Base-by-base conservation (phyloP, 257 asterid species). In the Solanum peruvianum region DNA sequence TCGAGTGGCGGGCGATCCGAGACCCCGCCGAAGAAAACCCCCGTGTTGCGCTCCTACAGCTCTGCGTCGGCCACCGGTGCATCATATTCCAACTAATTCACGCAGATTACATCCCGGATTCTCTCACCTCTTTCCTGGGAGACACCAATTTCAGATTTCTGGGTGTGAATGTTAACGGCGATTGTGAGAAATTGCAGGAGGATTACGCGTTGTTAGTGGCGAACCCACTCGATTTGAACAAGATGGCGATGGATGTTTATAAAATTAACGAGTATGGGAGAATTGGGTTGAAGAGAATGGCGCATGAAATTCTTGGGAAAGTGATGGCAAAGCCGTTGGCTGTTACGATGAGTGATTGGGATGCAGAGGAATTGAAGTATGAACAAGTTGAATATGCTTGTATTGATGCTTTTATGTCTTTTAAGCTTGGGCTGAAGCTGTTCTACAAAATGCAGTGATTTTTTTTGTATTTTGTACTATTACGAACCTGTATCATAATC, bases 281-380 rank as follows among this genome's bases (percentile, higher is more conserved):
- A 3, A 44, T 91, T 8, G 94, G 95, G 20, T 2, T 91, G 88
- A 89, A 93, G 89, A 49, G 20, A 25, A 39, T 94, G 88, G 91
- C 90, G 29, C 67, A 69, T 11, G 58, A 87, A 20, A 93, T 92
- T 72, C 87, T 94, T 89, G 91, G 45, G 52, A 90, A 76, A 47
- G 92, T 87, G 4, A 69, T 92, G 66, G 78, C 70, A 83, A 93
- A 93, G 90, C 93, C 91, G 72, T 81, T 72, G 87, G 25, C 39
- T 4, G 88, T 92, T 81, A 91, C 93, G 49, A 82, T 89, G 94
- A 92, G 95, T 83, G 41, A 87, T 45, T 94, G 97, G 97, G 93
- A 94, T 86, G 76, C 89, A 15, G 23, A 37, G 39, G 39, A 37
- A 37, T 91, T 93, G 42, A 71, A 83, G 77, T 90, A 84, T 62